Evolutionary conservation across 208 protist species (phyloP), one percentile per base, ranked within the genome.

Genomic region (Trypanosoma scelopori): DNA sequence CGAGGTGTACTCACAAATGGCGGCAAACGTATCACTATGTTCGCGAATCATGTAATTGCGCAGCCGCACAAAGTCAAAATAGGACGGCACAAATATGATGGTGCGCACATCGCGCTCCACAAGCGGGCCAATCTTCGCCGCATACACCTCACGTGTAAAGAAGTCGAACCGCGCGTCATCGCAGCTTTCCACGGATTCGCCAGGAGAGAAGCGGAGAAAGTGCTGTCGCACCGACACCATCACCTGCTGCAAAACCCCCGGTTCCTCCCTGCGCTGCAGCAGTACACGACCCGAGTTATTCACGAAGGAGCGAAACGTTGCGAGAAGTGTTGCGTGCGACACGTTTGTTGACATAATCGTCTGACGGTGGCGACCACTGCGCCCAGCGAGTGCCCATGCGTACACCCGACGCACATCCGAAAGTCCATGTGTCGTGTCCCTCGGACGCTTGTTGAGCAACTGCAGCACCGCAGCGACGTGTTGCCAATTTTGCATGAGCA

Each of bases 401-500:
- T 98, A 97, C 20, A 98, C 78, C 28, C 87, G 83, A 20, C 92
- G 80, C 51, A 98, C 90, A 32, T 98, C 81, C 4, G 84, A 89
- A 15, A 88, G 72, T 20, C 84, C 84, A 51, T 82, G 79, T 7
- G 85, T 91, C 16, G 89, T 95, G 58, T 97, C 90, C 18, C 67
- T 85, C 22, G 89, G 89, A 27, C 88, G 76, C 51, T 89, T 84
- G 73, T 97, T 97, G 1, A 96, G 69, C 47, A 88, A 41, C 47
- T 76, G 72, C 50, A 97, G 50, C 63, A 90, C 81, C 11, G 71
- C 78, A 5, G 78, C 51, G 9, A 97, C 80, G 65, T 98, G 95
- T 55, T 97, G 85, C 96, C 97, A 99, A 74, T 99, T 99, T 69
- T 99, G 98, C 90, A 98, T 93, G 15, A 92, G 74, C n/a, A 98